Evolutionary conservation across 2,329 filamentous ascomycete species (phyloP).

Genomic region (Clonostachys byssicola): DNA sequence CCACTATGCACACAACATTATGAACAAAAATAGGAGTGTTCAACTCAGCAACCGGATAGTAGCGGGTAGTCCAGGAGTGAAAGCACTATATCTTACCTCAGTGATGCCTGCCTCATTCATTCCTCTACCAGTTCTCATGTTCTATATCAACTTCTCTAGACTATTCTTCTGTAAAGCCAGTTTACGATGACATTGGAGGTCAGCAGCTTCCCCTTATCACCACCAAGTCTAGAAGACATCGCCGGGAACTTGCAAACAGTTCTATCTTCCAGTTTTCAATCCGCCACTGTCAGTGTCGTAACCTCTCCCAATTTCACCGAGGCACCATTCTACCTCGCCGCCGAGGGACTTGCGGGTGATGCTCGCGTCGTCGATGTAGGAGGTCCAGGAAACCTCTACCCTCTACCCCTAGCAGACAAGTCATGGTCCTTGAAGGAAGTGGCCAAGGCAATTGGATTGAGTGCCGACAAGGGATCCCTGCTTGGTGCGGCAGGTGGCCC

Average conservation of each 20-base stretch:
- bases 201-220: conserved; percentile 11
- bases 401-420: conserved; percentile 22
- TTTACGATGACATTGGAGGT: not conserved
- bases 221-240: conserved; percentile 17
- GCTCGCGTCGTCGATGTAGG: conserved; percentile 37
- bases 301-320: conserved; percentile 27
- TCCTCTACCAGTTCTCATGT: no score
- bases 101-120: no score
- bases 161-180: no score
- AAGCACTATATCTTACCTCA: no score
- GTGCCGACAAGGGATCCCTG: conserved; percentile 18
- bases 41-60: no score
- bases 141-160: no score
- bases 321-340: conserved; percentile 28
- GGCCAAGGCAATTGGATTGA: conserved; percentile 27
- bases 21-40: no score
- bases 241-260: conserved; percentile 7
- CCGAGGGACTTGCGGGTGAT: conserved; percentile 30
- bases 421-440: conserved; percentile 24
- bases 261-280: conserved; percentile 13
- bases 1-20: no score
- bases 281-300: conserved; percentile 13
- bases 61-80: no score
- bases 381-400: conserved; percentile 32
- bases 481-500: conserved; percentile 38